Evolutionary conservation across 176 grass and related monocot genomes (phyloP).

Genomic region (Carex myosuroides): DNA sequence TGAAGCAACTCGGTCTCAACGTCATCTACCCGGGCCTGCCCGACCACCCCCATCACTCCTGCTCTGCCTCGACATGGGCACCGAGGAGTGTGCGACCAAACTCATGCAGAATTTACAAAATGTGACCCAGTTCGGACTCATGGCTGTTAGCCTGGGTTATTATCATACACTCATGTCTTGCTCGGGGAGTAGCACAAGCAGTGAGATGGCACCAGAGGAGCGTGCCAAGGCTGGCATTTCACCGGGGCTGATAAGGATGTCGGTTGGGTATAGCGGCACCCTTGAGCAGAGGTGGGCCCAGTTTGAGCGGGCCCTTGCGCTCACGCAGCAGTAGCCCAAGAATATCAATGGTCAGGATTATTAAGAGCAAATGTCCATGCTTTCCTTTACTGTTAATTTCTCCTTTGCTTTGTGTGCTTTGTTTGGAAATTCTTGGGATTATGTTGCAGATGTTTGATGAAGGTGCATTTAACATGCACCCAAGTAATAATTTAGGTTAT

Average conservation of each 20-base stretch:
- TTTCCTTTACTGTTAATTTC: neutral
- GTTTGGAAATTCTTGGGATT: neutral
- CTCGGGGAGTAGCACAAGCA: conserved; percentile 80
- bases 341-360: neutral
- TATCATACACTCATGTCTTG: conserved; percentile 95
- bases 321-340: conserved; percentile 28
- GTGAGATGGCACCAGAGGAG: conserved; percentile 70
- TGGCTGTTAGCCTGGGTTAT: conserved; percentile 84
- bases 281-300: conserved; percentile 78
- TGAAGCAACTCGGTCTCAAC: conserved; percentile 45
- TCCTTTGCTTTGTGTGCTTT: neutral
- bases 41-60: conserved; percentile 71
- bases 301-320: conserved; percentile 56
- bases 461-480: neutral
- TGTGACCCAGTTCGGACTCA: conserved; percentile 81
- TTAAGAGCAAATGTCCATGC: too few species aligned
- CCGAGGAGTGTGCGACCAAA: conserved; percentile 59
- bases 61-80: conserved; percentile 87
- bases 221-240: conserved; percentile 49
- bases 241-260: conserved; percentile 57
- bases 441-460: neutral
- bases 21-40: conserved; percentile 66
- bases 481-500: neutral
- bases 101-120: conserved; percentile 94
- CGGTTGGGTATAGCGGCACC: conserved; percentile 66